Evolutionary conservation across 2,329 filamentous ascomycete species (phyloP), one percentile per base, ranked within the genome.

Genomic region (Hirsutella thompsonii): DNA sequence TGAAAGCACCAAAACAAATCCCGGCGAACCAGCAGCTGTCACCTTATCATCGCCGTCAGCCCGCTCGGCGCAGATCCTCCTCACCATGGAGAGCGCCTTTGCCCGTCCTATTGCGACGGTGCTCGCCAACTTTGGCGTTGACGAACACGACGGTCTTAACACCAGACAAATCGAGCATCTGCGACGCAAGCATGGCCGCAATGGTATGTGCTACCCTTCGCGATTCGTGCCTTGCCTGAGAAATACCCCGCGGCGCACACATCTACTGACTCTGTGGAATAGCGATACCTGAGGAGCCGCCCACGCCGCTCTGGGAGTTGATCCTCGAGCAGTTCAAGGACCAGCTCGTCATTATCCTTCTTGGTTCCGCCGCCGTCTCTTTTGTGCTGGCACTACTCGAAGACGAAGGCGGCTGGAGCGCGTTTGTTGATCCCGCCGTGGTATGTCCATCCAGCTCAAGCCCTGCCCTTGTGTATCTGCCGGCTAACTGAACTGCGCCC

Each of bases 301-400:
- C 92, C 3, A 98, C 92, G 26, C 92, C 92, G 32, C 61, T 98
- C 37, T 98, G 90, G 92, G 78, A 96, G 65, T 80, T 98, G 47
- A 86, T 98, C 42, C 74, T 98, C 44, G 92, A 98, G 66, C 92
- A 98, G 62, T 98, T 98, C 74, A 95, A 98, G 66, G 92, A 98
- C 60, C 92, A 98, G 64, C 78, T 98, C 37, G 92, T 98, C 51
- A 76, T 98, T 41, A 98, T 98, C 52, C 73, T 98, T 19, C 76
- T 98, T 38, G 92, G 79, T 41, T 96, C 90, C 30, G 92, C 92
- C 10, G 87, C 83, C 18, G 81, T 98, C 29, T 96, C 92, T 2
- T 96, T 98, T 58, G 79, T 89, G 20, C 71, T 98, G 46, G 92
- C 92, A 20, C 72, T 98, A 11, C 88, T 98, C 52, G 92, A 98